A percentile compares a stretch with the other conserved stretches of the same genome.
Conservation (phyloP, 2,329 filamentous ascomycete species). For the Falciphora oryzae region DNA sequence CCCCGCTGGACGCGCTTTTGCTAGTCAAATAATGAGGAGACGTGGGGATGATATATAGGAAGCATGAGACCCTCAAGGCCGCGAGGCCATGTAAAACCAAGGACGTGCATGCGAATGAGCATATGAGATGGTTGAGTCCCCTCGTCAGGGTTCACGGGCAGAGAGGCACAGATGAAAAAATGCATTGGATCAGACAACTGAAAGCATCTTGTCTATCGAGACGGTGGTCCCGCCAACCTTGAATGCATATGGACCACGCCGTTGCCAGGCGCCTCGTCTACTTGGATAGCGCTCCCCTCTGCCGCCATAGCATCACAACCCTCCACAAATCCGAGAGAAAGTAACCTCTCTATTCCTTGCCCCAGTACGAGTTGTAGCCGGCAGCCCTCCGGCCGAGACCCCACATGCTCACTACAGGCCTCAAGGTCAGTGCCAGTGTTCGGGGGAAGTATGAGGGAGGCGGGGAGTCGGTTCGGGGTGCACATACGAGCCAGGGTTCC, state of each 20-base stretch:
- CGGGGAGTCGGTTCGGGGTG: background rate
- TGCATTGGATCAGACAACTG: background rate
- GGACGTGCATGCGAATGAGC: background rate
- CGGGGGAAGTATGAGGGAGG: background rate
- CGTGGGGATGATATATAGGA: background rate
- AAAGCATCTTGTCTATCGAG: background rate
- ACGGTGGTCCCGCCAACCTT: background rate
- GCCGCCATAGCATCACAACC: background rate
- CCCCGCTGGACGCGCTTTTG: background rate
- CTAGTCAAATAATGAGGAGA: background rate
- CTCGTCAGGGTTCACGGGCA: too few species aligned
- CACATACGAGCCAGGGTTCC: constrained; percentile 56
- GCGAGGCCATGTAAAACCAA: background rate
- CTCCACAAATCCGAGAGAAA: background rate
- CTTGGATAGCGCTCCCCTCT: background rate
- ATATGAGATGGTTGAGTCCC: background rate
- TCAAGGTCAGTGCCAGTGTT: constrained; percentile 6
- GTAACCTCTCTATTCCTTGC: constrained; percentile 6
- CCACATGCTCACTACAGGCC: constrained; percentile 52
- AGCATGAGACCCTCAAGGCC: background rate
- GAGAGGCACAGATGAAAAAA: background rate
- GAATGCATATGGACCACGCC: background rate
- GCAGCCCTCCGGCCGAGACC: constrained; percentile 67
- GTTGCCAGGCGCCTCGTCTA: background rate
- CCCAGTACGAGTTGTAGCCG: constrained; percentile 73